Evolutionary conservation across 768 basidiomycete species (phyloP).

Genomic region (Paxillus ammoniavirescens): DNA sequence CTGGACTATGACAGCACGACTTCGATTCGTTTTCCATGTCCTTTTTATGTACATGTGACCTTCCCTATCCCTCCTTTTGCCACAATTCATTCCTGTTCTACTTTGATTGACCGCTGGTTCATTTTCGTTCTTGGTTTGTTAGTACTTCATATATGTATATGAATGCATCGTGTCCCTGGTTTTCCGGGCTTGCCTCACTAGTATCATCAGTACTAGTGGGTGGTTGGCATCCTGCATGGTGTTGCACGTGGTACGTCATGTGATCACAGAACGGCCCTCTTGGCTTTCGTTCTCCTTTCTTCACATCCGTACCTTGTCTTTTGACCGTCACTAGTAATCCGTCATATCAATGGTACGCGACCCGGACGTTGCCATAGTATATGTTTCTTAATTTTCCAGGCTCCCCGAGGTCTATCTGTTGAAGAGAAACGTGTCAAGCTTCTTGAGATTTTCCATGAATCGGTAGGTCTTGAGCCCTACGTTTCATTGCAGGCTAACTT

Average conservation of each 20-base stretch:
- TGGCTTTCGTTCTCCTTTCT: neutral
- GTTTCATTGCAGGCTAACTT: neutral
- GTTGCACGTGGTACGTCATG: conserved; percentile 20
- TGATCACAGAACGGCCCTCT: conserved; percentile 9
- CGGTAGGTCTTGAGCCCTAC: conserved; percentile 40
- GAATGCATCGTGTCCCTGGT: conserved; percentile 12
- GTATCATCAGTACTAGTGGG: neutral
- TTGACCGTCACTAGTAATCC: neutral
- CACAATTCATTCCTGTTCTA: conserved; percentile 12
- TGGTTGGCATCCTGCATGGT: neutral
- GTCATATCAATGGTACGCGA: conserved; percentile 18
- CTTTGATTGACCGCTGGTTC: conserved; percentile 9
- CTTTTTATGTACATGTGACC: conserved; percentile 11
- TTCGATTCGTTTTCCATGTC: conserved; percentile 7
- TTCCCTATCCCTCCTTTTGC: neutral
- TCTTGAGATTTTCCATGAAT: conserved; percentile 92
- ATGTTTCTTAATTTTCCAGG: conserved; percentile 37
- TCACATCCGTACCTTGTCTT: neutral
- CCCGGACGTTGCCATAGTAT: neutral
- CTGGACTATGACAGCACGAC: conserved; percentile 28
- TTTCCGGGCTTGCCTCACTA: neutral
- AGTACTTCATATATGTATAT: conserved; percentile 26
- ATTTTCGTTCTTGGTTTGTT: conserved; percentile 21
- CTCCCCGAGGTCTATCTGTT: conserved; percentile 79
- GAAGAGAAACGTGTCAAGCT: conserved; percentile 90